phyloP scores from a whole-genome alignment of 805 yeast species.

The Candida wancherniae region DNA sequence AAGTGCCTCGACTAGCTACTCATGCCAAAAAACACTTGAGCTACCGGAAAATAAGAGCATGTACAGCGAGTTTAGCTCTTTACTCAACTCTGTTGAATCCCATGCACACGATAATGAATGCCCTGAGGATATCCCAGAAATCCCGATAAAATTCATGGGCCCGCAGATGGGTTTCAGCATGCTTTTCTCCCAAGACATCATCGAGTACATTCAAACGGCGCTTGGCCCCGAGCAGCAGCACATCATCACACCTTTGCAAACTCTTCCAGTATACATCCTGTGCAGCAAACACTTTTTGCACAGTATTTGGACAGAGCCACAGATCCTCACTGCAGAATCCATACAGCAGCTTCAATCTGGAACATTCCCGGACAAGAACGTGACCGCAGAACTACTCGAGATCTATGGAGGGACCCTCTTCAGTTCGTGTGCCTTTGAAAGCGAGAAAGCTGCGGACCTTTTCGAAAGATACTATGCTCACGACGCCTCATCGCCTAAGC shows the following conservation, averaged over 20 bases:
- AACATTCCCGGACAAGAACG: conserved; percentile 18
- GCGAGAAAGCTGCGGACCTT: conserved; percentile 21
- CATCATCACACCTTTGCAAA: conserved; percentile 12
- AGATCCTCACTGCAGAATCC: conserved; percentile 6
- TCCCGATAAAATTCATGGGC: conserved; percentile 14
- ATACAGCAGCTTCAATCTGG: conserved; percentile 9
- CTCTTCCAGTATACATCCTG: conserved; percentile 17
- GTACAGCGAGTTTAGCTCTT: too few relatives aligned
- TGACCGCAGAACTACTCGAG: conserved; percentile 26
- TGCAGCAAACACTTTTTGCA: conserved; percentile 11
- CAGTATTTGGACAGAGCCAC: conserved; percentile 12
- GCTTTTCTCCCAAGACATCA: conserved; percentile 10
- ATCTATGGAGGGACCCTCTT: too few relatives aligned
- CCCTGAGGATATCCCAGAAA: too few relatives aligned
- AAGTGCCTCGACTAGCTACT: too few relatives aligned
- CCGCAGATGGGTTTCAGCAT: conserved; percentile 12
- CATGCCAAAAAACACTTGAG: too few relatives aligned
- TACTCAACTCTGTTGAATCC: too few relatives aligned
- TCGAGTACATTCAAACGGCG: conserved; percentile 6
- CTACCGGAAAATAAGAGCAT: too few relatives aligned
- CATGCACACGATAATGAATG: too few relatives aligned
- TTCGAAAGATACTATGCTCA: conserved; percentile 24
- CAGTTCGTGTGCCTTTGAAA: too few relatives aligned
- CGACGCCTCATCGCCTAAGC: conserved; percentile 4
- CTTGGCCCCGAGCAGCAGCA: conserved; percentile 8